Base-by-base conservation (phyloP, 2,329 filamentous ascomycete species). In the Aspergillus transmontanensis region DNA sequence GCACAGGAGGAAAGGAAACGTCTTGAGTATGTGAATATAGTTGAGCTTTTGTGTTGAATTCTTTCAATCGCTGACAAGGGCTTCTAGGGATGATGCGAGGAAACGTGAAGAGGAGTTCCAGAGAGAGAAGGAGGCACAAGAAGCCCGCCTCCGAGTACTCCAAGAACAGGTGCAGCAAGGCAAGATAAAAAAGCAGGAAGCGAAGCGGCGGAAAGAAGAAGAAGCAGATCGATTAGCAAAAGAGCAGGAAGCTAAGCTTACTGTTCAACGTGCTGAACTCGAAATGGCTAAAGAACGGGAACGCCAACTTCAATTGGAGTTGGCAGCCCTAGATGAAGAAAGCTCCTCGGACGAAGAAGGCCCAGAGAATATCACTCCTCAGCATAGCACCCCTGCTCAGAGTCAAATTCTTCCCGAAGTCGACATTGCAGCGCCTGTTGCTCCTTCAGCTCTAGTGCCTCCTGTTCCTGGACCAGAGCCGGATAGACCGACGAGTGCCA, bases 161-260 rank as follows among this genome's bases (percentile, higher is more conserved):
- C 94, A 99, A 78, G 93, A 98, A 76, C 93, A 97, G 78, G 93
- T 98, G 58, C 90, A 89, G 66, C 92, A 94, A 75, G 93, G 94
- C 72, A 99, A 98, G 82, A 81, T 98, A 58, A 94, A 93, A 84
- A 98, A 97, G 79, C 91, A 96, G 69, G 95, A 99, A 77, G 95
- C 97, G 81, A 97, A 96, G 83, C 92, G 90, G 66, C 90, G 87
- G 71, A 95, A 93, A 83, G 94, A 97, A 83, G 94, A 97, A 81
- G 94, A 93, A 26, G 93, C 93, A 11, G 84, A 91, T 73, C 91
- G 90, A 57, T 92, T 95, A 69, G 88, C 93, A 9, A 94, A 93
- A 78, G 92, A 97, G 71, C 94, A 96, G 75, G 94, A 98, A 76
- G 84, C 89, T 59, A 90, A 91, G 75, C 83, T 97, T 67, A 92